Percentiles rank a stretch among this genome's conserved stretches.
phyloP scores from a whole-genome alignment of 495 filamentous ascomycete species.

The Trichoderma erinaceum region DNA sequence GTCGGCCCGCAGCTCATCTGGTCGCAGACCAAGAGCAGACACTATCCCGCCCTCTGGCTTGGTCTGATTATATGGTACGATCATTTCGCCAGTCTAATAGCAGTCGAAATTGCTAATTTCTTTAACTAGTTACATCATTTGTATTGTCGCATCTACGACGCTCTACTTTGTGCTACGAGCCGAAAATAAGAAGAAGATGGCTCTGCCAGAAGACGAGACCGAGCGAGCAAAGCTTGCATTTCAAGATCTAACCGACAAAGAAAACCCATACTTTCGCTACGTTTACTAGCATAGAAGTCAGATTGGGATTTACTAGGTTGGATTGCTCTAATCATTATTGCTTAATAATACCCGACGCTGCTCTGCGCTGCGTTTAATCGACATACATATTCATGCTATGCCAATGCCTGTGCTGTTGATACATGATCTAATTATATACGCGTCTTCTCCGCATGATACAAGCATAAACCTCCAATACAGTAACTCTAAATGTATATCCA shows the following conservation, averaged over 20 bases:
- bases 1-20: constrained; percentile 66
- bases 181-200: constrained; percentile 51
- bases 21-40: constrained; percentile 50
- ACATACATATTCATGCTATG: neutral
- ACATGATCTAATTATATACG: neutral
- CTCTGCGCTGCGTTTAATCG: neutral
- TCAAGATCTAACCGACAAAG: constrained; percentile 65
- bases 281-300: constrained; percentile 26
- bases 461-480: neutral
- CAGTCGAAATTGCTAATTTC: constrained; percentile 14
- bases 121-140: constrained; percentile 57
- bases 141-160: constrained; percentile 46
- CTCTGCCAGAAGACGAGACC: constrained; percentile 49
- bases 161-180: constrained; percentile 52
- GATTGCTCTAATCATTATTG: neutral
- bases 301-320: neutral
- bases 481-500: neutral
- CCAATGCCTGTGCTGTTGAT: neutral
- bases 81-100: neutral
- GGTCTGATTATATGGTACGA: constrained; percentile 63
- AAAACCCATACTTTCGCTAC: constrained; percentile 72
- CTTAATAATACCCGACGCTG: neutral
- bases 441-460: neutral
- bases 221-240: constrained; percentile 62
- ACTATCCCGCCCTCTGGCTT: constrained; percentile 66